Evolutionary conservation across 148 eudicot genomes (phyloP).

Genomic region (Simmondsia chinensis): DNA sequence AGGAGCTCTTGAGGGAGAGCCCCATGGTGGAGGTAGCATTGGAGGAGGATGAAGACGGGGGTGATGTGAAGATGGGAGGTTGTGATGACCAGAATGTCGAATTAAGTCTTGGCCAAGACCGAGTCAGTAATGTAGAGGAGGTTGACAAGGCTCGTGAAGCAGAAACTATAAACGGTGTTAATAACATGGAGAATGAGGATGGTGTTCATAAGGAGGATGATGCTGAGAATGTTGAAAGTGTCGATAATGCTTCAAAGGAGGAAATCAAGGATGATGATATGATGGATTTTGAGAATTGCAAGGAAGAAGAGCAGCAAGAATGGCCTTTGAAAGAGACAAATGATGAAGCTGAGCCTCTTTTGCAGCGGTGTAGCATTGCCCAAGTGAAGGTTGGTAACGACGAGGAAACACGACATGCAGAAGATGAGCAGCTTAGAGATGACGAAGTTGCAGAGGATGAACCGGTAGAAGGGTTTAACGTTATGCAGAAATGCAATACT

Average conservation of each 20-base stretch:
- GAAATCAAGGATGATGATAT: slow-evolving; percentile 21
- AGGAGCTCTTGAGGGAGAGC: slow-evolving; percentile 22
- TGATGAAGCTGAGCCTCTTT: slow-evolving; percentile 21
- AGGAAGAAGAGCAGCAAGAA: slow-evolving; percentile 29
- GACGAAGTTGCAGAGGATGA: slow-evolving; percentile 32
- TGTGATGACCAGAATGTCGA: slow-evolving; percentile 28
- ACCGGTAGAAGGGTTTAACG: slow-evolving; percentile 22
- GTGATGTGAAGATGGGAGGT: slow-evolving; percentile 27
- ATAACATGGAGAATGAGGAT: slow-evolving; percentile 5
- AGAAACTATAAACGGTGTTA: background rate
- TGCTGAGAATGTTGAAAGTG: background rate
- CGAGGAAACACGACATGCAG: slow-evolving; percentile 21
- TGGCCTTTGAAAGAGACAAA: slow-evolving; percentile 41
- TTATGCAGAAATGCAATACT: slow-evolving; percentile 19
- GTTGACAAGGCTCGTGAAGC: background rate
- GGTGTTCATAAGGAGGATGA: slow-evolving; percentile 2
- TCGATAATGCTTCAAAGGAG: slow-evolving; percentile 14
- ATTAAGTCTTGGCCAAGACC: slow-evolving; percentile 32
- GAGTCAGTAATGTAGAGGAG: background rate
- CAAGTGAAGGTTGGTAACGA: slow-evolving; percentile 15
- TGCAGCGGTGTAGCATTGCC: slow-evolving; percentile 43
- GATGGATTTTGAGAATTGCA: slow-evolving; percentile 36
- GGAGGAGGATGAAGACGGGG: slow-evolving; percentile 26
- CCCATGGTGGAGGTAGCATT: slow-evolving; percentile 3
- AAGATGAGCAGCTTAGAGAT: slow-evolving; percentile 23